Evolutionary conservation across 805 yeast species (phyloP), one percentile per base, ranked within the genome.

Genomic region (Candida piceae): DNA sequence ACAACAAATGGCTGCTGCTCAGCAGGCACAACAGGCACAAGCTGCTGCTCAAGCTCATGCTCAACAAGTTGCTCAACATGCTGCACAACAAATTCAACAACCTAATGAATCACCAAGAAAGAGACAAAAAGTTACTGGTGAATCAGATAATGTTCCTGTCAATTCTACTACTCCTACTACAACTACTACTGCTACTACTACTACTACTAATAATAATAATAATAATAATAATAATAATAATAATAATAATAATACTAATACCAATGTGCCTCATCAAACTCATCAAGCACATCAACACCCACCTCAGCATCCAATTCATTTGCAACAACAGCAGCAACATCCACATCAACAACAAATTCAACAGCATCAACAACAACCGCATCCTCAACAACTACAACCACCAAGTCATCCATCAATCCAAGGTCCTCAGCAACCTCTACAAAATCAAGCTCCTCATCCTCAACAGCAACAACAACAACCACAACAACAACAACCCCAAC

Each of bases 1-100:
- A 40, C 58, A 45, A 42, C 58, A 38, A 43, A 41, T 43, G 29
- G 52, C 53, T 3, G 60, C 50, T 24, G 47, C 52, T 39, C 60
- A 50, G 39, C 51, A 40, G 36, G 55, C 52, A 29, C 44, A 37
- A 21, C 43, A 37, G 10, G 40, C 47, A 7, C 51, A 48, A 28
- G 48, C 48, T n/a, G 43, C 38, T 13, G 46, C 48, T 10, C 57
- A 48, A 26, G 42, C 46, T 34, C 57, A 48, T 29, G 50, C 36
- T 36, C 58, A 52, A 36, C 36, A 34, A 26, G 36, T 33, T 11
- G 35, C 16, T 17, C 32, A 34, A 15, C 26, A 30, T n/a, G n/a
- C n/a, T 9, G 32, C 26, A 5, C 30, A 28, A 16, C 30, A 28
- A 5, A 9, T 24, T 9, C 30, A 28, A 22, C 50, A 29, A 10